Evolutionary conservation across 2,329 filamentous ascomycete genomes (phyloP).

Genomic region (Coniochaeta prunicola): DNA sequence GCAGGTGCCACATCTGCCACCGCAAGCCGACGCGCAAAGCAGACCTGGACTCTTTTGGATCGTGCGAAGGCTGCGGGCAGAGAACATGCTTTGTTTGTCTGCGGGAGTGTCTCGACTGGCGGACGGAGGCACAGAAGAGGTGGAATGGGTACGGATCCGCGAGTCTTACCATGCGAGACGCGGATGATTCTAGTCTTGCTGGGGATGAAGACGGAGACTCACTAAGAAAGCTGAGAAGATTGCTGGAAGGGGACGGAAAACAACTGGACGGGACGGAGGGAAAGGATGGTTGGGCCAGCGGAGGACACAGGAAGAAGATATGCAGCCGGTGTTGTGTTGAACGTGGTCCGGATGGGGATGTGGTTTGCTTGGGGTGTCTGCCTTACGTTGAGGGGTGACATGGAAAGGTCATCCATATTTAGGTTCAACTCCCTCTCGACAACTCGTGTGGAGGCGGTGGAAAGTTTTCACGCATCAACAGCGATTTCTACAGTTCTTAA

Average conservation of each 20-base stretch:
- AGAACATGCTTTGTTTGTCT: constrained; percentile 65
- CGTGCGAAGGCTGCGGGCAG: constrained; percentile 54
- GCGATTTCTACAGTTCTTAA: not conserved
- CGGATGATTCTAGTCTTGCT: constrained; percentile 6
- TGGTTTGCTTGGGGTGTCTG: constrained; percentile 59
- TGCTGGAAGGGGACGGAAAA: constrained; percentile 4
- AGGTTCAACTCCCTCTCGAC: not conserved
- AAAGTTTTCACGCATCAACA: not conserved
- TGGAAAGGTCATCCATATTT: not conserved
- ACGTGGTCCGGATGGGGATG: constrained; percentile 54
- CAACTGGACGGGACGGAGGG: constrained; percentile 3
- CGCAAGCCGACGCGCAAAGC: constrained; percentile 56
- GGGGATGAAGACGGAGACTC: constrained; percentile 12
- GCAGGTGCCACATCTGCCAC: constrained; percentile 61
- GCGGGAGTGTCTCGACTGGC: constrained; percentile 51
- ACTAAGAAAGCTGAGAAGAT: not conserved
- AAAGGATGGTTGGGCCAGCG: constrained; percentile 27
- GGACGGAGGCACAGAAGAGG: constrained; percentile 11
- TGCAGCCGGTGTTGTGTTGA: constrained; percentile 66
- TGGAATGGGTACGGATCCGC: not conserved
- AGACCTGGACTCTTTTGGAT: constrained; percentile 59
- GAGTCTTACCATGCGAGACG: constrained; percentile 45
- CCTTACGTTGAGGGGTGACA: constrained; percentile 17
- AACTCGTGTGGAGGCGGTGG: not conserved
- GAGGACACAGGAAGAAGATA: constrained; percentile 44